Evolutionary conservation across 441 rosid species (phyloP), one percentile per base, ranked within the genome.

Genomic region (Euphorbia schlechtendalii): DNA sequence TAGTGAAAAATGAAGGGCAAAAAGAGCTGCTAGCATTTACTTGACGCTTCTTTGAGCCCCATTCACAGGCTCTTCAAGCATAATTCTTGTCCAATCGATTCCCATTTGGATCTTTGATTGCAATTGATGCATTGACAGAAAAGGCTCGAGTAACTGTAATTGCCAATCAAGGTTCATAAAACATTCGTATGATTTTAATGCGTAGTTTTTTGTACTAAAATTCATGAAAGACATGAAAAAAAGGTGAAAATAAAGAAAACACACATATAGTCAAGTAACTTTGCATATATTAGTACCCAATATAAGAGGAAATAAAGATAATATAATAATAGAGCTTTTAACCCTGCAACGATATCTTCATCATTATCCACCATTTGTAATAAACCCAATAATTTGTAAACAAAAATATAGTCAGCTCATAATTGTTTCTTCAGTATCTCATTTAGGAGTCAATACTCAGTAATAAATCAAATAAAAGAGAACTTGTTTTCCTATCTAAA

Each of bases 21-120:
- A 51, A 40, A 18, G 10, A 68, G 54, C 30, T 49, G 3, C 21
- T 34, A 56, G 55, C 69, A 66, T 77, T 69, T 70, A 82, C 86
- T 76, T 80, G 90, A 97, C 69, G 78, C 72, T 68, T 84, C 85
- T 60, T 82, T 75, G 60, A 84, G 69, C n/a, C 53, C 97, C 95
- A 27, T 81, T 76, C 76, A 84, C 73, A 8, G 98, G 98, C 77
- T 93, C n/a, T n/a, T n/a, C n/a, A n/a, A 13, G 28, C 40, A 15
- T 36, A 49, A 59, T n/a, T n/a, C n/a, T n/a, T n/a, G n/a, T n/a
- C n/a, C n/a, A n/a, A n/a, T n/a, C n/a, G n/a, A n/a, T n/a, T n/a
- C n/a, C n/a, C n/a, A n/a, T n/a, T n/a, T n/a, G n/a, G n/a, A n/a
- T n/a, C n/a, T n/a, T n/a, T n/a, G n/a, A n/a, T n/a, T n/a, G n/a